phyloP scores from a whole-genome alignment of 177 flowering plant species.

The Tripterygium wilfordii region DNA sequence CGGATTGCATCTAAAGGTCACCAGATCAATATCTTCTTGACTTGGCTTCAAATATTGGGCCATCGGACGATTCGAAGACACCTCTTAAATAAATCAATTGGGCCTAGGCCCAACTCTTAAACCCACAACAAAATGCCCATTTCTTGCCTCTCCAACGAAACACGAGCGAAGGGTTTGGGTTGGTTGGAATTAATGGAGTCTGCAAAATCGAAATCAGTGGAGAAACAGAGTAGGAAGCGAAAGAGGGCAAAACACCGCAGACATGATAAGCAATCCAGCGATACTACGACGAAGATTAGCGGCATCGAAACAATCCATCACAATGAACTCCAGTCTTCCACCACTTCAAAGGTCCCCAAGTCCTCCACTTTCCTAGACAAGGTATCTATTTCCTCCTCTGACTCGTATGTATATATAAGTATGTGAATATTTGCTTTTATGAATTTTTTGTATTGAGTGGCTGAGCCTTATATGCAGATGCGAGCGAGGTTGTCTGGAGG shows the following conservation, averaged over 20 bases:
- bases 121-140: too few relatives aligned
- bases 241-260: neutral
- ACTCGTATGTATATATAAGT: neutral
- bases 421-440: neutral
- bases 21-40: too few relatives aligned
- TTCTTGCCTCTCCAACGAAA: too few relatives aligned
- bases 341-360: constrained; percentile 16
- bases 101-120: too few relatives aligned
- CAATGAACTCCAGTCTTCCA: constrained; percentile 1
- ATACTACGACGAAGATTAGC: too few relatives aligned
- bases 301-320: neutral
- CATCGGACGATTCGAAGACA: too few relatives aligned
- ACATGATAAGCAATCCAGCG: neutral
- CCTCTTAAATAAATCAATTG: too few relatives aligned
- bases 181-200: too few relatives aligned
- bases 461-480: constrained; percentile 44
- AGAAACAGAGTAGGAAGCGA: neutral
- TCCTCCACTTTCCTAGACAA: constrained; percentile 45
- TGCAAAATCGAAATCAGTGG: neutral
- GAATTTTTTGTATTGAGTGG: neutral
- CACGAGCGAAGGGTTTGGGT: too few relatives aligned
- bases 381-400: constrained; percentile 18
- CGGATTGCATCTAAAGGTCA: too few relatives aligned
- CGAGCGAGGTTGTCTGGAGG: constrained; percentile 77
- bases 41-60: too few relatives aligned